These are phyloP conservation scores for Ramaria rubella DNA, from an alignment of 768 basidiomycete genomes.

Conservation along the genomic window DNA sequence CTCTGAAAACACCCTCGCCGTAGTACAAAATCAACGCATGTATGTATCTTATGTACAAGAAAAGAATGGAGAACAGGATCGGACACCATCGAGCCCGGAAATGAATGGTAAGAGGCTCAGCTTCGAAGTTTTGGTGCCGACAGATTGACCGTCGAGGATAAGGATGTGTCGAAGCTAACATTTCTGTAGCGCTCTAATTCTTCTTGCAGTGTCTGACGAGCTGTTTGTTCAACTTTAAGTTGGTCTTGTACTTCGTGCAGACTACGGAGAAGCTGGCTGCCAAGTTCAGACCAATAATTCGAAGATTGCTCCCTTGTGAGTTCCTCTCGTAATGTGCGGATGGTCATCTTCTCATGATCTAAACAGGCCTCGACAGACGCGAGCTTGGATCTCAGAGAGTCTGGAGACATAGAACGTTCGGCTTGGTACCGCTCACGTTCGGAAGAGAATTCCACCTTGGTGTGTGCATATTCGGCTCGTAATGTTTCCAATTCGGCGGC, in stretches of 20 bases:
- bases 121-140: too few species aligned
- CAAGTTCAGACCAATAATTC: neutral
- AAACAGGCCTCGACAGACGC: neutral
- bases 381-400: neutral
- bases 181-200: too few species aligned
- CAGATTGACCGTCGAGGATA: too few species aligned
- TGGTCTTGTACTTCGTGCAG: constrained; percentile 1
- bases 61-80: too few species aligned
- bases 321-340: too few species aligned
- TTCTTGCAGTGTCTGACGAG: neutral
- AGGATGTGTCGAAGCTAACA: too few species aligned
- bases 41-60: too few species aligned
- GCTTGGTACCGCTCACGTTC: too few species aligned
- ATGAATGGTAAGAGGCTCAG: too few species aligned
- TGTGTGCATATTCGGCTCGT: neutral
- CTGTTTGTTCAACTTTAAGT: neutral
- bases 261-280: neutral
- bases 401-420: neutral
- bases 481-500: neutral
- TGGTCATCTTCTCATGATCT: neutral
- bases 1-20: too few species aligned
- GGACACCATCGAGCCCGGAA: too few species aligned
- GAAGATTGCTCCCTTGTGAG: neutral
- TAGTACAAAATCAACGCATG: too few species aligned
- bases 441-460: neutral